Percentiles rank a stretch among this genome's conserved stretches.
Conservation (phyloP, 2,329 filamentous ascomycete genomes). For the Neofusicoccum parvum region DNA sequence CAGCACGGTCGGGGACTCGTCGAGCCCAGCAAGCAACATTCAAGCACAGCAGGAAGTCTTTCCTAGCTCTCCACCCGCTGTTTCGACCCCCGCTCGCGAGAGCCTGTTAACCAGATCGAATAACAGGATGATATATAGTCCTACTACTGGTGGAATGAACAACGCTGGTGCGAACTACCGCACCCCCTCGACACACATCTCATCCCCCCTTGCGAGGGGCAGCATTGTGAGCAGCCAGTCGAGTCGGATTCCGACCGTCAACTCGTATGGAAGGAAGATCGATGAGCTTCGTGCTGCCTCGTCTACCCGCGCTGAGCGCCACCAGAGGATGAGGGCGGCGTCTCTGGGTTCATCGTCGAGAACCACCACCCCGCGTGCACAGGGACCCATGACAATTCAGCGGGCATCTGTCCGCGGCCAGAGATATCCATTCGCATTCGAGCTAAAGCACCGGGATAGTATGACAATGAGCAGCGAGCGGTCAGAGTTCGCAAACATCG, state of each 20-base stretch:
- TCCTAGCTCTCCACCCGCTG: background rate
- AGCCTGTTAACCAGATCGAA: background rate
- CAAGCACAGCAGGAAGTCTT: background rate
- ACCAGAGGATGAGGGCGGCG: background rate
- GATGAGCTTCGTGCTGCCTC: background rate
- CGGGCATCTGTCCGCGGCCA: background rate
- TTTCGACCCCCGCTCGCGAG: background rate
- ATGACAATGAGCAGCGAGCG: background rate
- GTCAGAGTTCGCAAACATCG: background rate
- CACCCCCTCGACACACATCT: background rate
- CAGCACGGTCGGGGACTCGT: conserved; percentile 25
- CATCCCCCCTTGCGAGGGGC: background rate
- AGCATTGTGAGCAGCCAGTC: conserved; percentile 5
- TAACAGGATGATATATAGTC: background rate
- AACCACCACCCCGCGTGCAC: background rate
- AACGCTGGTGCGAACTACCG: background rate
- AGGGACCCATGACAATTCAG: background rate
- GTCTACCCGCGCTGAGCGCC: background rate
- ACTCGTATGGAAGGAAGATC: conserved; percentile 4
- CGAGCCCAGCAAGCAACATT: background rate
- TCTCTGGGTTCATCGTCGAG: background rate
- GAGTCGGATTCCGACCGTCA: background rate
- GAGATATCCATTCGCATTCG: background rate
- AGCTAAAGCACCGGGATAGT: background rate
- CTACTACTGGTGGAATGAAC: background rate